A percentile compares a stretch with the other conserved stretches of the same genome.
phyloP scores from a whole-genome alignment of 768 basidiomycete genomes.

The Macrolepiota albuminosa region DNA sequence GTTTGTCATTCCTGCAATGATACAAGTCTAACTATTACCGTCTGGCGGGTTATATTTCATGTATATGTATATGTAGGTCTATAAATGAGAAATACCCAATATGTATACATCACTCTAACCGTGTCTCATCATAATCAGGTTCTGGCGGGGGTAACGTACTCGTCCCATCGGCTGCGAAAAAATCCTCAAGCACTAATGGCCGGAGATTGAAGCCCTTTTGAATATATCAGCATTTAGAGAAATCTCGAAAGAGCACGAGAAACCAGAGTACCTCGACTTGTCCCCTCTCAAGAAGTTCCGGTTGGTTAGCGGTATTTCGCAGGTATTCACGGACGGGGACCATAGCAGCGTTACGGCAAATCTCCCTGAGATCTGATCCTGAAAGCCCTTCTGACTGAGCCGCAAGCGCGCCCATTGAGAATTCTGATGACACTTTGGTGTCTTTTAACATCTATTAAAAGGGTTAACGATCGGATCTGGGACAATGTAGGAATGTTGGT shows the following conservation, averaged over 20 bases:
- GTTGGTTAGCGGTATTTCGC: conserved; percentile 40
- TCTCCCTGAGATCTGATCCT: conserved; percentile 88
- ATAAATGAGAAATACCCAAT: not conserved
- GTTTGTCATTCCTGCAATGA: not conserved
- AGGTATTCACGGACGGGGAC: conserved; percentile 84
- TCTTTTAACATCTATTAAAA: conserved; percentile 76
- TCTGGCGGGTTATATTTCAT: conserved; percentile 5
- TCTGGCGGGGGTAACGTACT: conserved; percentile 28
- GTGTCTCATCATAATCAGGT: conserved; percentile 11
- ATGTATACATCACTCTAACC: conserved; percentile 17
- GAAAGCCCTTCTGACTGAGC: conserved; percentile 68
- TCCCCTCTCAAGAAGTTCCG: conserved; percentile 41
- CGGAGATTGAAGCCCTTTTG: conserved; percentile 78
- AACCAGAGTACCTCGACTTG: conserved; percentile 37
- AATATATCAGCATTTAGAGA: not conserved
- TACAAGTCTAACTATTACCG: conserved; percentile 12
- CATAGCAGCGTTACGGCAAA: conserved; percentile 94
- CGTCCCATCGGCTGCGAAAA: conserved; percentile 42
- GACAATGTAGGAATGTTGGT: conserved; percentile 14
- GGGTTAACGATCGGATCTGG: not conserved
- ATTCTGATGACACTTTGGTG: conserved; percentile 58
- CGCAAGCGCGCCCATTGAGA: conserved; percentile 63
- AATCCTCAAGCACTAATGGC: conserved; percentile 67
- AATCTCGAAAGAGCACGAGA: not conserved
- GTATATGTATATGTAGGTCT: conserved; percentile 8